Percentiles rank a stretch among this genome's conserved stretches.
Evolutionary conservation across 2,329 filamentous ascomycete genomes (phyloP).

Genomic region (Pyrenochaeta sp.): DNA sequence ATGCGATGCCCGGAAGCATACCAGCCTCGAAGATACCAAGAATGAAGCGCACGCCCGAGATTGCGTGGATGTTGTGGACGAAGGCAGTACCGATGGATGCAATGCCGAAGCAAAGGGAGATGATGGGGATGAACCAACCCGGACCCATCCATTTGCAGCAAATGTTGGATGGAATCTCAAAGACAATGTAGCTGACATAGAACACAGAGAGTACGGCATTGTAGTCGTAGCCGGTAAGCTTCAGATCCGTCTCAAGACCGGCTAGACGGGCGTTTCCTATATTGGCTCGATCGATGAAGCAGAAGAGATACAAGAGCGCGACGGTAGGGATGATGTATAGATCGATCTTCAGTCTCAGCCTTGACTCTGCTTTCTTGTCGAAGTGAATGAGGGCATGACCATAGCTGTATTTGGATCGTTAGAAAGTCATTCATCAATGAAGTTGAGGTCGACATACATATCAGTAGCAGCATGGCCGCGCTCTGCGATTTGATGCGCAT

Average conservation of each 20-base stretch:
- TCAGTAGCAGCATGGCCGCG: constrained; percentile 44
- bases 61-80: constrained; percentile 62
- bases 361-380: constrained; percentile 65
- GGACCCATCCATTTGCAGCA: constrained; percentile 76
- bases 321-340: constrained; percentile 72
- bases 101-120: constrained; percentile 70
- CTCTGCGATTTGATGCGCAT: constrained; percentile 36
- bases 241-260: constrained; percentile 69
- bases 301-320: constrained; percentile 73
- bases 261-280: constrained; percentile 76
- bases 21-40: constrained; percentile 75
- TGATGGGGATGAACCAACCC: constrained; percentile 73
- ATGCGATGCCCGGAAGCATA: constrained; percentile 77
- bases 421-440: constrained; percentile 1
- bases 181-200: constrained; percentile 73
- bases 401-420: constrained; percentile 30
- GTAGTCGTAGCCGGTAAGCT: constrained; percentile 70
- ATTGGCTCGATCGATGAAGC: constrained; percentile 78
- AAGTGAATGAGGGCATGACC: constrained; percentile 52
- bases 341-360: constrained; percentile 71
- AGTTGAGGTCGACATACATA: constrained; percentile 26
- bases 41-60: constrained; percentile 71
- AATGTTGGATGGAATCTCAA: constrained; percentile 70
- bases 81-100: constrained; percentile 72
- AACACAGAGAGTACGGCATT: constrained; percentile 73